A percentile compares a stretch with the other conserved stretches of the same genome.
Conservation (phyloP, 1,284 basidiomycete species). For the Malassezia vespertilionis region DNA sequence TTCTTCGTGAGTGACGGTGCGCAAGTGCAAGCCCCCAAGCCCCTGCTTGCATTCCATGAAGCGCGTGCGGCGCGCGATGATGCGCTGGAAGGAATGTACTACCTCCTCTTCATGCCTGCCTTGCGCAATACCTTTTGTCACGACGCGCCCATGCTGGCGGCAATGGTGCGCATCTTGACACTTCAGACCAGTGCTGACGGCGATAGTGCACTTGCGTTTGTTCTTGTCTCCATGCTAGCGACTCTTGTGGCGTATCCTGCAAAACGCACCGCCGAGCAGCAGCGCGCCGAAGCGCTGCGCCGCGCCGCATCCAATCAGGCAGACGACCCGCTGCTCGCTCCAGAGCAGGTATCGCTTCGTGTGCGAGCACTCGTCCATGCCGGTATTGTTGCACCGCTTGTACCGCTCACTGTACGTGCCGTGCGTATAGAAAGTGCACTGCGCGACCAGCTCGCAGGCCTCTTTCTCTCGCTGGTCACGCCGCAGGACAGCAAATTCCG, state of each 20-base stretch:
- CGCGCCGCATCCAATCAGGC: slow-evolving; percentile 12
- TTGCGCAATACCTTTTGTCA: slow-evolving; percentile 18
- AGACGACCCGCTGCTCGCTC: background rate
- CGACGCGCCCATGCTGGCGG: slow-evolving; percentile 18
- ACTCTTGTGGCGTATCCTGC: slow-evolving; percentile 27
- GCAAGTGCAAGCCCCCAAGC: background rate
- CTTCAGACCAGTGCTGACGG: slow-evolving; percentile 3
- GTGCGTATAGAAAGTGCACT: background rate
- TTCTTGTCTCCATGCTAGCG: slow-evolving; percentile 25
- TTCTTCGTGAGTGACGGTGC: background rate
- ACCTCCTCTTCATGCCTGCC: slow-evolving; percentile 23
- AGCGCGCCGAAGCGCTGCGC: slow-evolving; percentile 29
- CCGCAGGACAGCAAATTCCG: slow-evolving; percentile 61
- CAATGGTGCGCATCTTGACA: slow-evolving; percentile 16
- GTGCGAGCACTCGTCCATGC: slow-evolving; percentile 24
- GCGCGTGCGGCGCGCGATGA: slow-evolving; percentile 12
- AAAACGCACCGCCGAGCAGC: slow-evolving; percentile 23
- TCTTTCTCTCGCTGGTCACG: slow-evolving; percentile 22
- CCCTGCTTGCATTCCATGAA: background rate
- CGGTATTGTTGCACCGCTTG: slow-evolving; percentile 23
- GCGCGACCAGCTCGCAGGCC: slow-evolving; percentile 9
- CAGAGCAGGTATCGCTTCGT: slow-evolving; percentile 17
- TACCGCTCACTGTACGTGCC: slow-evolving; percentile 17
- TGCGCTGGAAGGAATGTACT: slow-evolving; percentile 32
- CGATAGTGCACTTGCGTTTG: slow-evolving; percentile 16